Evolutionary conservation across 2,329 filamentous ascomycete genomes (phyloP).

Genomic region (Pseudonectria buxi): DNA sequence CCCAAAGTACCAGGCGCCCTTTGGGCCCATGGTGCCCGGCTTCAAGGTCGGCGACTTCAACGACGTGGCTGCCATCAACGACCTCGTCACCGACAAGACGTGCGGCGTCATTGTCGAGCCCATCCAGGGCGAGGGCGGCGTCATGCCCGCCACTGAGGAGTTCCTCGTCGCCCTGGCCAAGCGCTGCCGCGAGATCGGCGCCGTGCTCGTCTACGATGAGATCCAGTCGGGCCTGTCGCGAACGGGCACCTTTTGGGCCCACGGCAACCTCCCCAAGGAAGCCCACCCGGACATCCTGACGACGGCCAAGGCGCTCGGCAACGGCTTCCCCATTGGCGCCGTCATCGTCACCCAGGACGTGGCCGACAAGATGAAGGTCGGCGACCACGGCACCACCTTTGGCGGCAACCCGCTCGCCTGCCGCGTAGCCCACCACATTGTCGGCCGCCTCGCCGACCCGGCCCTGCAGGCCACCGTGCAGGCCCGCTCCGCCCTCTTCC

Average conservation of each 20-base stretch:
- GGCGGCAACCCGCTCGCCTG: constrained; percentile 86
- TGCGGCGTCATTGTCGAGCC: constrained; percentile 95
- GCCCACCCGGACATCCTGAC: constrained; percentile 93
- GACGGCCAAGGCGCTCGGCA: constrained; percentile 91
- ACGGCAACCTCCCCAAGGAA: constrained; percentile 63
- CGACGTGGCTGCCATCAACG: constrained; percentile 63
- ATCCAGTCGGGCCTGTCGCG: constrained; percentile 91
- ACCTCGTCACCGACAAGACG: constrained; percentile 74
- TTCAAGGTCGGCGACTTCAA: constrained; percentile 86
- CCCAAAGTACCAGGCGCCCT: constrained; percentile 94
- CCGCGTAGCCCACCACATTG: constrained; percentile 78
- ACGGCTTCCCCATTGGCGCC: constrained; percentile 92
- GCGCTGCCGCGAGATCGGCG: constrained; percentile 79
- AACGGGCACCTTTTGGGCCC: constrained; percentile 88
- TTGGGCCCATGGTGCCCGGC: constrained; percentile 90
- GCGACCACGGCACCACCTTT: constrained; percentile 92
- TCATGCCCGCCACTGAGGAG: constrained; percentile 73
- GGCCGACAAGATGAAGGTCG: constrained; percentile 40
- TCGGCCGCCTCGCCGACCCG: constrained; percentile 66
- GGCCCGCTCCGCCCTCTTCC: constrained; percentile 53
- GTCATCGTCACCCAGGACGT: constrained; percentile 36
- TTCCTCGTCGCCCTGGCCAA: constrained; percentile 80
- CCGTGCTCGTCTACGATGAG: constrained; percentile 89
- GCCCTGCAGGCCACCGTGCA: constrained; percentile 63
- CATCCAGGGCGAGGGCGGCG: constrained; percentile 93